Percentiles rank a stretch among this genome's conserved stretches.
Conservation (phyloP, 2,329 filamentous ascomycete species). For the Teratosphaeria viscida region DNA sequence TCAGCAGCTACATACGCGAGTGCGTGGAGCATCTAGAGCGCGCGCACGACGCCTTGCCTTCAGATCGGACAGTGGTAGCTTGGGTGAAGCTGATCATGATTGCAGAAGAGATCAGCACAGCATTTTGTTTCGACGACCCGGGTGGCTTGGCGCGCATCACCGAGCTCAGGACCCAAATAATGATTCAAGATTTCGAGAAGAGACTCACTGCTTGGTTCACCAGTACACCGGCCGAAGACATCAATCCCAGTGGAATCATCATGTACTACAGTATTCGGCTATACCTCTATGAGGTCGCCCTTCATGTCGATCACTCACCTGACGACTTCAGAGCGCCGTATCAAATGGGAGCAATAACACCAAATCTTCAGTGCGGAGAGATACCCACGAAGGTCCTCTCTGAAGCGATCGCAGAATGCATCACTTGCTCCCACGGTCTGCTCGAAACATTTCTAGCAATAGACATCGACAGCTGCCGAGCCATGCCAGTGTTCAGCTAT, state of each 20-base stretch:
- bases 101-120: conserved; percentile 56
- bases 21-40: conserved; percentile 46
- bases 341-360: conserved; percentile 37
- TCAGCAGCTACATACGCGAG: conserved; percentile 52
- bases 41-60: conserved; percentile 45
- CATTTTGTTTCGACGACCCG: conserved; percentile 59
- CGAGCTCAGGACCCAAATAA: conserved; percentile 54
- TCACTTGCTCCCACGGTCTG: conserved; percentile 19
- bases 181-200: conserved; percentile 54
- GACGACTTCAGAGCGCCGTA: conserved; percentile 42
- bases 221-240: conserved; percentile 33
- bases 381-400: conserved; percentile 27
- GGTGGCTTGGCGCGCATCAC: conserved; percentile 42
- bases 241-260: conserved; percentile 50
- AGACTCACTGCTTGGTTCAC: conserved; percentile 51
- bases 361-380: conserved; percentile 25
- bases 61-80: conserved; percentile 49
- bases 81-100: conserved; percentile 51
- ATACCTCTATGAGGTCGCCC: conserved; percentile 66
- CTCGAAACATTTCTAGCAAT: conserved; percentile 56
- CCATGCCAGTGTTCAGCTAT: conserved; percentile 59
- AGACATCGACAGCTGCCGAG: conserved; percentile 49
- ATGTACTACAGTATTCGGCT: conserved; percentile 56
- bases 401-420: background rate
- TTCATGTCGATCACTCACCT: conserved; percentile 52